A percentile compares a stretch with the other conserved stretches of the same genome.
Evolutionary conservation across 2,329 filamentous ascomycete genomes (phyloP).

Genomic region (Aspergillus unguis): DNA sequence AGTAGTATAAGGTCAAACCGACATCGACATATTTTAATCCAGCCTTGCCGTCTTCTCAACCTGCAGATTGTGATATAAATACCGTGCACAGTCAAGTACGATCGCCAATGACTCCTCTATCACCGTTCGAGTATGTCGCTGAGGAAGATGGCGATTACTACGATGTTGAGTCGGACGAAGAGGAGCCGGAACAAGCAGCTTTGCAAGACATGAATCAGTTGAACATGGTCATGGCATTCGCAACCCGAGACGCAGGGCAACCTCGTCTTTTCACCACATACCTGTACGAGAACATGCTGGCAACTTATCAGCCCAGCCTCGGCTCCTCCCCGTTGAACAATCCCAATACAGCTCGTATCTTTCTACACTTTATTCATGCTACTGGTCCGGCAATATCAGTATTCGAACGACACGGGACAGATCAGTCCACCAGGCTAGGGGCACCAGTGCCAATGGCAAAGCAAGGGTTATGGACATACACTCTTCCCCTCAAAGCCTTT

Average conservation of each 20-base stretch:
- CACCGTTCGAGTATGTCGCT: slow-evolving; percentile 42
- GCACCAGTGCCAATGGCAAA: slow-evolving; percentile 60
- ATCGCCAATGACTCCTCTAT: slow-evolving; percentile 10
- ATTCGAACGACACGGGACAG: slow-evolving; percentile 77
- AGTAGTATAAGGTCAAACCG: background rate
- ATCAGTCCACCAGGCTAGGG: slow-evolving; percentile 66
- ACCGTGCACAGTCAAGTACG: slow-evolving; percentile 9
- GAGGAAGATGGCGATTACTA: slow-evolving; percentile 60
- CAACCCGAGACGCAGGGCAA: slow-evolving; percentile 46
- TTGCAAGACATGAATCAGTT: slow-evolving; percentile 35
- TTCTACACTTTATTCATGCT: slow-evolving; percentile 87
- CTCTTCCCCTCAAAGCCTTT: slow-evolving; percentile 77
- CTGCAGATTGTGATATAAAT: slow-evolving; percentile 4
- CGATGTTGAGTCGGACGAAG: slow-evolving; percentile 61
- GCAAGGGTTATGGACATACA: slow-evolving; percentile 64
- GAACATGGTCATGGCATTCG: slow-evolving; percentile 45
- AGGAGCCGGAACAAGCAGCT: slow-evolving; percentile 44
- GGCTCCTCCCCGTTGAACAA: slow-evolving; percentile 73
- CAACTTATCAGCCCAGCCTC: slow-evolving; percentile 64
- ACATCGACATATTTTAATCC: background rate
- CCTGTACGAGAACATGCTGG: slow-evolving; percentile 51
- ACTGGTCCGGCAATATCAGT: slow-evolving; percentile 83
- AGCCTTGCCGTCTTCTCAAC: background rate
- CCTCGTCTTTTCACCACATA: slow-evolving; percentile 50
- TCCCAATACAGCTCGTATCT: slow-evolving; percentile 73